phyloP scores from a whole-genome alignment of 2,329 filamentous ascomycete genomes.

The Xylaria hypoxylon region DNA sequence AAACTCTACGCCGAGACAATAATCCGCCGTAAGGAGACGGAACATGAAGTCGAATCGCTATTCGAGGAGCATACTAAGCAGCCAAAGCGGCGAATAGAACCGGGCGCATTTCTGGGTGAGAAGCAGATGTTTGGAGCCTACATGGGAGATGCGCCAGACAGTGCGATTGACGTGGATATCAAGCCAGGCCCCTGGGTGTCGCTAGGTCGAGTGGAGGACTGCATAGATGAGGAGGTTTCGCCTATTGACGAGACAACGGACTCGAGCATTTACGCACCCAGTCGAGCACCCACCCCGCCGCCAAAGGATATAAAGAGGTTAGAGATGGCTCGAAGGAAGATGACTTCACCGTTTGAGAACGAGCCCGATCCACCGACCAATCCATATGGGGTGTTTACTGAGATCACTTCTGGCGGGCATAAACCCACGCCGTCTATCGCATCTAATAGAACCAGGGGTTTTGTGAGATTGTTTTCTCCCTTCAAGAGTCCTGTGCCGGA shows the following conservation, averaged over 20 bases:
- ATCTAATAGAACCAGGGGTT: conserved; percentile 34
- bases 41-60: conserved; percentile 35
- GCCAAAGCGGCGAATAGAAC: conserved; percentile 24
- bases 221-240: conserved; percentile 36
- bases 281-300: conserved; percentile 51
- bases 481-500: conserved; percentile 46
- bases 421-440: conserved; percentile 29
- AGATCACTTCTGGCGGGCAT: conserved; percentile 42
- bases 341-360: conserved; percentile 45
- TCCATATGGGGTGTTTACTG: conserved; percentile 44
- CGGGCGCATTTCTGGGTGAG: conserved; percentile 48
- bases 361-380: conserved; percentile 33
- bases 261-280: conserved; percentile 42
- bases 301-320: conserved; percentile 51
- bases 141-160: conserved; percentile 55
- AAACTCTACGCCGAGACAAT: conserved; percentile 67
- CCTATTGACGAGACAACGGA: conserved; percentile 42
- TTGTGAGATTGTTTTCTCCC: conserved; percentile 46
- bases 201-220: conserved; percentile 36
- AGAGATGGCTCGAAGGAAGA: conserved; percentile 43
- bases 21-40: conserved; percentile 42
- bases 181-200: conserved; percentile 41
- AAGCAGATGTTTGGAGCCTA: conserved; percentile 49
- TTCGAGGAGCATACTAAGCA: conserved; percentile 8
- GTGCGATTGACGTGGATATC: conserved; percentile 55